Evolutionary conservation across 2,329 filamentous ascomycete genomes (phyloP).

Genomic region (Arthroderma uncinatum): DNA sequence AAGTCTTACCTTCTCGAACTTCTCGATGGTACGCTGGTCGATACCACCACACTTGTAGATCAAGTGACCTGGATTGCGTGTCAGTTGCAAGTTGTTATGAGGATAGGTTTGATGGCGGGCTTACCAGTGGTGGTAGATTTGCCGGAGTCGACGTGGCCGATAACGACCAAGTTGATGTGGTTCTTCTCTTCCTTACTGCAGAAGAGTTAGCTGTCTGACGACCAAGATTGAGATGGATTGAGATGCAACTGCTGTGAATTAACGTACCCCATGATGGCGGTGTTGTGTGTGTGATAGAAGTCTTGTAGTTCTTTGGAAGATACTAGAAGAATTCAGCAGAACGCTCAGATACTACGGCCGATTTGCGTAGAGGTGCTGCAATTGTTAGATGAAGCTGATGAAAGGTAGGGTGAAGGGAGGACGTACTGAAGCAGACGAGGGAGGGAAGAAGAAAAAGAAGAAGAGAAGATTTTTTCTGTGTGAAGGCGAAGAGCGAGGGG

Average conservation of each 20-base stretch:
- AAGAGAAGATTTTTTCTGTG: constrained; percentile 26
- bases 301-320: constrained; percentile 40
- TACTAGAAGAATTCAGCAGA: constrained; percentile 34
- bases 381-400: constrained; percentile 18
- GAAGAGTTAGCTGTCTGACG: background rate
- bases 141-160: constrained; percentile 98
- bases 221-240: constrained; percentile 3
- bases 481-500: constrained; percentile 29
- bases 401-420: constrained; percentile 20
- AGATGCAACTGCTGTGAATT: constrained; percentile 6
- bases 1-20: constrained; percentile 96
- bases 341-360: constrained; percentile 43
- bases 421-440: constrained; percentile 39
- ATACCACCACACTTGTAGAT: constrained; percentile 99
- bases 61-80: constrained; percentile 58
- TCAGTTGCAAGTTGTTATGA: constrained; percentile 15
- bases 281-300: constrained; percentile 29
- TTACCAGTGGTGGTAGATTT: constrained; percentile 95
- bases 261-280: constrained; percentile 53
- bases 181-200: constrained; percentile 85
- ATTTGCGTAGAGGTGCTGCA: constrained; percentile 42
- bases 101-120: constrained; percentile 25
- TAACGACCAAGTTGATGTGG: constrained; percentile 97
- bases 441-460: constrained; percentile 22
- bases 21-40: constrained; percentile 99